A percentile compares a stretch with the other conserved stretches of the same genome.
Evolutionary conservation across 2,329 filamentous ascomycete species (phyloP).

Genomic region (Fulvia fulva): DNA sequence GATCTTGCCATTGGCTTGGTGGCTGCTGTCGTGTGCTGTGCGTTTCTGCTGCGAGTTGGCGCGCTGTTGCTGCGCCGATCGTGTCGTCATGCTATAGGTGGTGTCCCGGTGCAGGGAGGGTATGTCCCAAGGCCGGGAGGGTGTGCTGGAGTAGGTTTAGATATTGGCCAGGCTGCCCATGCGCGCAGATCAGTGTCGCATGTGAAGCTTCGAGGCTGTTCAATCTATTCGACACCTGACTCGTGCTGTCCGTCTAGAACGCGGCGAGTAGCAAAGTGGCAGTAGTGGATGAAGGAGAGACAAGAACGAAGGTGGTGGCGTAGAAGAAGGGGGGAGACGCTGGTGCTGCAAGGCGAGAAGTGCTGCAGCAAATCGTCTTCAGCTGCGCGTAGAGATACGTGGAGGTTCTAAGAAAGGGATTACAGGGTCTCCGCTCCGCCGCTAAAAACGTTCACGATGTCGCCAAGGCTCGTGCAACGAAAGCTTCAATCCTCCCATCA

Average conservation of each 20-base stretch:
- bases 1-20: slow-evolving; percentile 16
- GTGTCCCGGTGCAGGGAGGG: neutral
- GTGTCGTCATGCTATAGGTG: slow-evolving; percentile 20
- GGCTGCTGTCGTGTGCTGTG: slow-evolving; percentile 9
- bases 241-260: neutral
- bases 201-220: neutral
- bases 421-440: neutral
- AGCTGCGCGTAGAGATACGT: slow-evolving; percentile 4
- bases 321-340: neutral
- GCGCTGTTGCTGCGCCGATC: slow-evolving; percentile 11
- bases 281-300: slow-evolving; percentile 1
- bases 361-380: neutral
- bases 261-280: neutral
- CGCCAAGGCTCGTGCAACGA: neutral
- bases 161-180: slow-evolving; percentile 1
- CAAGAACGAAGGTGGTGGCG: neutral
- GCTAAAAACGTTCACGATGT: neutral
- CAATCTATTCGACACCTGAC: neutral
- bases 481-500: neutral
- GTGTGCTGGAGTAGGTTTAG: neutral
- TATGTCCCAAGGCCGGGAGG: too few species aligned
- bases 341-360: neutral
- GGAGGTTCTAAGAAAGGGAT: slow-evolving; percentile 1
- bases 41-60: slow-evolving; percentile 12
- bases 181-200: slow-evolving; percentile 1